Evolutionary conservation across 768 basidiomycete genomes (phyloP).

Genomic region (Mycena rebaudengoi): DNA sequence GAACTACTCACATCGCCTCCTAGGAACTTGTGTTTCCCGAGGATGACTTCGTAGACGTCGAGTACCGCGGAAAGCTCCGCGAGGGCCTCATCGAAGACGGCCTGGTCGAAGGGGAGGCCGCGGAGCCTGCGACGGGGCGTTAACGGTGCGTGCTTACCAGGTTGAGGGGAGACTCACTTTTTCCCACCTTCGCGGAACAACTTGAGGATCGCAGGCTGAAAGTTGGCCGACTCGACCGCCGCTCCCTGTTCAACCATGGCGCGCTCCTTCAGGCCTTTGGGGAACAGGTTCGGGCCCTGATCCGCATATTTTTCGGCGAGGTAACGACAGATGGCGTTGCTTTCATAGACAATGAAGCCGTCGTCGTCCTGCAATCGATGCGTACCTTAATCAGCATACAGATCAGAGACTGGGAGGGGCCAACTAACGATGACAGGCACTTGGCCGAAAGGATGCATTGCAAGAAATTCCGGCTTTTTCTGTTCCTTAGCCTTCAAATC

Average conservation of each 20-base stretch:
- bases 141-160: conserved; percentile 1
- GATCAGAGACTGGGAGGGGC: conserved; percentile 32
- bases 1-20: conserved; percentile 8
- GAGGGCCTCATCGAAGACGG: conserved; percentile 35
- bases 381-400: background rate
- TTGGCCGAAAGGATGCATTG: conserved; percentile 62
- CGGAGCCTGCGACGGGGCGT: background rate
- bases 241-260: conserved; percentile 36
- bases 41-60: conserved; percentile 60
- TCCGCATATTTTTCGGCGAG: conserved; percentile 49
- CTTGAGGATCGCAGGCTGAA: conserved; percentile 8
- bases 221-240: conserved; percentile 14
- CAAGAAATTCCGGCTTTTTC: conserved; percentile 44
- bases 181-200: conserved; percentile 2
- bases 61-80: conserved; percentile 47
- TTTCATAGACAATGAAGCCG: conserved; percentile 56
- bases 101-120: conserved; percentile 35
- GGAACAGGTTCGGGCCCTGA: conserved; percentile 51
- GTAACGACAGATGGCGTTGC: conserved; percentile 56
- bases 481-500: conserved; percentile 51
- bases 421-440: conserved; percentile 15
- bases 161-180: background rate
- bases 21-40: conserved; percentile 60
- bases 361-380: conserved; percentile 45
- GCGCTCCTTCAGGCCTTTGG: conserved; percentile 28